Percentiles rank a stretch among this genome's conserved stretches.
phyloP scores from a whole-genome alignment of 331 rosid genomes.

The Cucumis variabilis region DNA sequence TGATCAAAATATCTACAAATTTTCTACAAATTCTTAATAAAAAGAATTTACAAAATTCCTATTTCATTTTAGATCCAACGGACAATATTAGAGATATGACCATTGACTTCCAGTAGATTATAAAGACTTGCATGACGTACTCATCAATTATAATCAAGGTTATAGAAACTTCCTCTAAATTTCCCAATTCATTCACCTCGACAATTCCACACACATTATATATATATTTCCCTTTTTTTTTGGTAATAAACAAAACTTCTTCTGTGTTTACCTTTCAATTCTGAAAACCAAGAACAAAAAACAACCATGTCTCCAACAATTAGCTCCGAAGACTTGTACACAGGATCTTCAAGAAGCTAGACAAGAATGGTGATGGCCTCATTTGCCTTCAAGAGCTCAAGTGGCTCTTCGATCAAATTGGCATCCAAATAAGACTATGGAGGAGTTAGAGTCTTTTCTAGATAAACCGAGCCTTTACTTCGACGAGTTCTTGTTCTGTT shows the following conservation, averaged over 20 bases:
- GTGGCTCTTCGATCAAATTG: conserved; percentile 48
- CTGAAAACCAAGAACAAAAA: no score
- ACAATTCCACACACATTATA: no score
- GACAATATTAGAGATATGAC: conserved; percentile 6
- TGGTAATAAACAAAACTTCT: no score
- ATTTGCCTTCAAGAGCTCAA: conserved; percentile 67
- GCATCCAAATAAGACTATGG: conserved; percentile 39
- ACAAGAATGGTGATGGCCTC: conserved; percentile 62
- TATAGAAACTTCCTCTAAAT: no score
- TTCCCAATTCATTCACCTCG: no score
- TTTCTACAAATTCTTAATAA: neutral
- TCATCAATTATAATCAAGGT: no score
- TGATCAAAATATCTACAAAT: neutral
- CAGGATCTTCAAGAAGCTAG: conserved; percentile 71
- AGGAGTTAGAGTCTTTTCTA: conserved; percentile 59
- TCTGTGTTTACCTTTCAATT: no score
- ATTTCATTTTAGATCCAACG: neutral
- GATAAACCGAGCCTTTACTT: conserved; percentile 58
- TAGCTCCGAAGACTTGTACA: neutral
- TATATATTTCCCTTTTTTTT: no score
- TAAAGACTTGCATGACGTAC: conserved; percentile 44
- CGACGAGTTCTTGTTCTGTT: conserved; percentile 63
- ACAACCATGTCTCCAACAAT: no score
- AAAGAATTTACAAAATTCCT: neutral
- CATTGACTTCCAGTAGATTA: neutral